Base-by-base conservation (phyloP, 2,329 filamentous ascomycete genomes). In the Aspergillus intermedius region DNA sequence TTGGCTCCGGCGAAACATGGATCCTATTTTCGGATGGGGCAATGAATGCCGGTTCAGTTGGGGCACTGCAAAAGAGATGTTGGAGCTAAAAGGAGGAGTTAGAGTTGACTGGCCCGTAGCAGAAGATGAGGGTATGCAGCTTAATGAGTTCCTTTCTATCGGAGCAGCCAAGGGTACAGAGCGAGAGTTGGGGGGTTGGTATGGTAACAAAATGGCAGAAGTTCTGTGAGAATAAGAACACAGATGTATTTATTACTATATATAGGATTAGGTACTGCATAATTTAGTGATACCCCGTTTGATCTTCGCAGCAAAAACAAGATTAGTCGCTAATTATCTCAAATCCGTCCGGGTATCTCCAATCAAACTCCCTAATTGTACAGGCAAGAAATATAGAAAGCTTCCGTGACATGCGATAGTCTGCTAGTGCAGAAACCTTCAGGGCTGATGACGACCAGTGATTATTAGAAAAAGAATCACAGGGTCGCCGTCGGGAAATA, bases 1-100 rank as follows among this genome's bases (percentile, higher is more conserved):
- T 19, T 98, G 93, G 91, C 67, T 98, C 64, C 87, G 83, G 70
- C 74, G 74, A 35, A 93, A 91, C 56, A 91, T 96, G 84, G 85
- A 98, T 63, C 88, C 88, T 2, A 72, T 97, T 1, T 98, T 97
- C 73, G 93, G 93, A 12, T 98, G 93, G 91, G 91, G 91, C 0
- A 80, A 80, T 21, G 91, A 97, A 70, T 95, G 89, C 65, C 79
- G 93, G 4, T 97, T 96, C 63, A 95, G 90, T 63, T 98, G 93
- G 93, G 87, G 87, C 0, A 97, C 93, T 1, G 87, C 87, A 2
- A 96, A 94, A 72, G 91, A 97, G 62, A 80, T 97, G 82, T 73
- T 98, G 3, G 91, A 96, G 57, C 73, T 76, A n/a, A 89, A 87
- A 66, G 75, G 74, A 21, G 81, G 80, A 3, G 77, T 86, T 46